Evolutionary conservation across 164 flowering plant genomes (phyloP), one percentile per base, ranked within the genome.

Genomic region (Platanus orientalis): DNA sequence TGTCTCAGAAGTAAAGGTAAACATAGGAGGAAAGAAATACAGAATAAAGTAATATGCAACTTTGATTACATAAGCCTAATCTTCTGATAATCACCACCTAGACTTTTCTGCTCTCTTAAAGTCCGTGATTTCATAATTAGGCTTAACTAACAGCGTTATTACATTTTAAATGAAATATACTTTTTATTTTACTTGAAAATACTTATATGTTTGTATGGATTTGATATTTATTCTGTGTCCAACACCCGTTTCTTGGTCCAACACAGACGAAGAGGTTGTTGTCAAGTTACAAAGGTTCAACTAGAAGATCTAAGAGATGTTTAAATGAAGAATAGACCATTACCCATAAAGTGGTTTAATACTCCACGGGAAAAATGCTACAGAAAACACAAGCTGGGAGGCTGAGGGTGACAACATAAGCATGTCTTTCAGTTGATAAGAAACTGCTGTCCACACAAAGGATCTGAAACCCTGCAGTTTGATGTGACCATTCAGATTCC

Each of bases 401-500:
- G 88, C 91, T 32, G 98, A 92, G 5, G 98, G 98, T 28, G 98
- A 86, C 74, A 89, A 75, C 74, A 84, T 82, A 54, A 92, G 91
- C 68, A 63, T 64, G 76, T 92, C 98, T 72, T 92, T 89, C 39
- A 92, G 81, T 71, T 81, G 96, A 68, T 89, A 92, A 3, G 96
- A 89, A 74, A 92, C 91, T 27, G 98, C 92, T 27, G 95, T 89
- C 98, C 96, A 89, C 9, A 88, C 96, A 78, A 89, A 92, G 56
- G 96, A 88, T 75, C 93, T 82, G 74, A 92, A 89, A 52, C 98
- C 96, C 98, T 92, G 67, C 67, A 71, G n/a, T 34, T 62, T 60
- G 11, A 32, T 21, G 32, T 28, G 48, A 45, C 45, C 30, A 54
- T 54, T 30, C 17, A 27, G 34, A 58, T 20, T 20, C 12, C 40